Conservation (phyloP, 345 rosid species). For the Camelina laxa region DNA sequence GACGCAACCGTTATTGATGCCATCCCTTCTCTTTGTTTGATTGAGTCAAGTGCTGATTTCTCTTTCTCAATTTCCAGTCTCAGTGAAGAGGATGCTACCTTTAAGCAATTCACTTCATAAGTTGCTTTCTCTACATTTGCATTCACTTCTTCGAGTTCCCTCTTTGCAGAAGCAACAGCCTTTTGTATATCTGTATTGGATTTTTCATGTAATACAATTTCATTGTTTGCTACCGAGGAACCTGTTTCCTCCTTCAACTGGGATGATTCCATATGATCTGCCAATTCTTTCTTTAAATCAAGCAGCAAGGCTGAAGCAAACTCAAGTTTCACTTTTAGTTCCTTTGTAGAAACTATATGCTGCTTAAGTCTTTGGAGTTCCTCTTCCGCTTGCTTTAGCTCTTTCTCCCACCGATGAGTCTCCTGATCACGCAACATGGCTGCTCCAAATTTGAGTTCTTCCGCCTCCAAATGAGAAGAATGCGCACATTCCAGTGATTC, state of each 20-base stretch:
- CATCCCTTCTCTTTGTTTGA: constrained; percentile 86
- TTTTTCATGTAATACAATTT: constrained; percentile 47
- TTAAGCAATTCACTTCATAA: constrained; percentile 71
- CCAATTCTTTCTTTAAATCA: constrained; percentile 81
- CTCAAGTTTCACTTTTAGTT: constrained; percentile 72
- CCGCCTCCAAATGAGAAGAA: constrained; percentile 92
- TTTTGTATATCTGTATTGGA: constrained; percentile 58
- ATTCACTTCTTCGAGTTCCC: constrained; percentile 85
- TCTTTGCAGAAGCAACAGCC: constrained; percentile 72
- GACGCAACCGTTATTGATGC: constrained; percentile 77
- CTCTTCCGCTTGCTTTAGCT: constrained; percentile 82
- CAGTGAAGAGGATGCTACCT: constrained; percentile 68
- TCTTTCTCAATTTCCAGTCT: constrained; percentile 71
- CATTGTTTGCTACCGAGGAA: constrained; percentile 21
- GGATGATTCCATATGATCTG: constrained; percentile 69
- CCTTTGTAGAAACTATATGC: constrained; percentile 71
- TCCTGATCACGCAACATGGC: constrained; percentile 86
- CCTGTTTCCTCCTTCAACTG: constrained; percentile 51
- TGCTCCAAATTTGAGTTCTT: constrained; percentile 85
- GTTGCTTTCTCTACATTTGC: constrained; percentile 74
- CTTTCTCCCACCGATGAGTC: constrained; percentile 81
- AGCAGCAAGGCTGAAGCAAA: constrained; percentile 67
- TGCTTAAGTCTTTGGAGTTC: constrained; percentile 72
- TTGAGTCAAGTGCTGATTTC: constrained; percentile 57
- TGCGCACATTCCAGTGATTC: constrained; percentile 87